Percentiles rank a stretch among this genome's conserved stretches.
Conservation (phyloP, 2,329 filamentous ascomycete species). For the Cryoendolithus antarcticus region DNA sequence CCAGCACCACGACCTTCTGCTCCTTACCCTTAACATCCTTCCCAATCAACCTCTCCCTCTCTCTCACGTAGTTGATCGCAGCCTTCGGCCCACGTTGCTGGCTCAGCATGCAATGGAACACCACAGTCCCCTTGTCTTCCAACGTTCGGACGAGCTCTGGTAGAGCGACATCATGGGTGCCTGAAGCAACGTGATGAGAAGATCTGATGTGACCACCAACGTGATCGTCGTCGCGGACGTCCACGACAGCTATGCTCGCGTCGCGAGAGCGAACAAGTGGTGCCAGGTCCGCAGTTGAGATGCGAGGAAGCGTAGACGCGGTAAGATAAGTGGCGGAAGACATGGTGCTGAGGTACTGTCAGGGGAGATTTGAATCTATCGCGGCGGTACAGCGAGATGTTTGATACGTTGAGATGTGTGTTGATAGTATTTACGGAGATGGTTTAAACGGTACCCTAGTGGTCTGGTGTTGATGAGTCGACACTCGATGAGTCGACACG, state of each 20-base stretch:
- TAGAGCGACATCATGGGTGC: slow-evolving; percentile 60
- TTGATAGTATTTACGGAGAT: too few species aligned
- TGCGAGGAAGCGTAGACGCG: slow-evolving; percentile 45
- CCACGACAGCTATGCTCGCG: slow-evolving; percentile 56
- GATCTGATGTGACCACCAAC: slow-evolving; percentile 79
- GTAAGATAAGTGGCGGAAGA: too few species aligned
- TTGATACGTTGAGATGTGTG: too few species aligned
- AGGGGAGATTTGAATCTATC: too few species aligned
- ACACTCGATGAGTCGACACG: too few species aligned
- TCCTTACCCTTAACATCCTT: slow-evolving; percentile 16
- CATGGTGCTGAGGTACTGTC: too few species aligned
- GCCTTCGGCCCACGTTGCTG: slow-evolving; percentile 83
- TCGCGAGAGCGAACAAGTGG: slow-evolving; percentile 37
- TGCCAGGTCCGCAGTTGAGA: slow-evolving; percentile 58
- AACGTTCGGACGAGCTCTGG: slow-evolving; percentile 73
- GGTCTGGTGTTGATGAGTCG: too few species aligned
- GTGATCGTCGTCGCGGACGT: slow-evolving; percentile 84
- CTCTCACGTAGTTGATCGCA: slow-evolving; percentile 65
- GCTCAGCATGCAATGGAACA: slow-evolving; percentile 89
- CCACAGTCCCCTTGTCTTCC: slow-evolving; percentile 64
- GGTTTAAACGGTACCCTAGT: too few species aligned
- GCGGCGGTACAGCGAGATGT: too few species aligned
- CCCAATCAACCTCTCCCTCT: slow-evolving; percentile 45
- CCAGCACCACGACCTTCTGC: slow-evolving; percentile 71
- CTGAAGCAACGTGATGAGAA: slow-evolving; percentile 62